Evolutionary conservation across 306 rosid species (phyloP), one percentile per base, ranked within the genome.

Genomic region (Prunus campanulata): DNA sequence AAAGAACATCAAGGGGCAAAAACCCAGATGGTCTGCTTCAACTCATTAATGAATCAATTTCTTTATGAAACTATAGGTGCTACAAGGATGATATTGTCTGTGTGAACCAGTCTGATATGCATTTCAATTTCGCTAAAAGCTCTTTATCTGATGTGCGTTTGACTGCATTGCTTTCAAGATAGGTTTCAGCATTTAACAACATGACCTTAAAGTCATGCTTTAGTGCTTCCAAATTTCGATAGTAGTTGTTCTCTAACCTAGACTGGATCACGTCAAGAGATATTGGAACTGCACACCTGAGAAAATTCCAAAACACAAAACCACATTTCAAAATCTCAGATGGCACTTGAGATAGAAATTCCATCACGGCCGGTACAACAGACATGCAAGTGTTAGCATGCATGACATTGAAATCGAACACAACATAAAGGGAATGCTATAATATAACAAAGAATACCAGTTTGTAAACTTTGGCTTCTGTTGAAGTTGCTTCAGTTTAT

Each of bases 261-360:
- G 84, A 80, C 56, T 83, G 79, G 77, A 96, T 91, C 88, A 87
- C 80, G 15, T 91, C 97, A 18, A 96, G 83, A 69, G 94, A 81
- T 70, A 96, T 20, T 24, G 99, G 93, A 49, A 96, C 99, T 39
- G 97, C 91, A 78, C 88, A 96, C 93, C 99, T 96, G 88, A 78
- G 79, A 51, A 70, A 67, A 68, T 82, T 77, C 74, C 77, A 27
- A 6, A 46, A 70, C 30, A 42, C 49, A 57, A 54, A 60, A 54
- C 0, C 35, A 27, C 54, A 56, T 50, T 49, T 70, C 74, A 25
- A 47, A 15, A 74, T 19, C 72, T 39, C 51, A 46, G 30, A 51
- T 50, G 16, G 39, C 39, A 74, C 18, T 18, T n/a, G 4, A 30
- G 64, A 48, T 14, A 5, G 16, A 66, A 18, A 10, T 13, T 19